Evolutionary conservation across 192 early-diverging fungal genomes (phyloP), one percentile per base, ranked within the genome.

Genomic region (Nowakowskiella sp.): DNA sequence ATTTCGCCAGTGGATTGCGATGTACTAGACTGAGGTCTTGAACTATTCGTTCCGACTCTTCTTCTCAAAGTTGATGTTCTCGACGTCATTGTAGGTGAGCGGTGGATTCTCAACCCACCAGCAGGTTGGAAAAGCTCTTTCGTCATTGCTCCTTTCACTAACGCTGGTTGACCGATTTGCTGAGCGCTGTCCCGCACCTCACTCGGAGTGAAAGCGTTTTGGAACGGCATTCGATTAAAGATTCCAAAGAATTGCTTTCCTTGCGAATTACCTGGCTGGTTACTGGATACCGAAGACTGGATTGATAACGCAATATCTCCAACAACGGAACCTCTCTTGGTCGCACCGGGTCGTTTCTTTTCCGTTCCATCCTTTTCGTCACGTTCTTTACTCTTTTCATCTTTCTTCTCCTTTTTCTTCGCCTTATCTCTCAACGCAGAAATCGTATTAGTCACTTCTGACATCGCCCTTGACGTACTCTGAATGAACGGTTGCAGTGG

Each of bases 21-120:
- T 51, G 67, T 64, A 2, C 59, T 55, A 46, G 26, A n/a, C n/a
- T n/a, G 24, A 27, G 66, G 57, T 26, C 47, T 44, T 28, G 53
- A 57, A n/a, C 62, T 60, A 22, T 55, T 47, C 10, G 31, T 54
- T 3, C 62, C 57, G 4, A 74, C 69, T 16, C 67, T 61, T 34
- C 71, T 32, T 28, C 71, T 42, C 30, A 75, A 28, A 10, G 68
- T 72, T 4, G 56, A 64, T 8, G 55, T 43, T 10, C 66, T 47
- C 24, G 71, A 74, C 8, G 13, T 36, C 27, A 52, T 44, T 3
- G 72, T 74, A 1, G 22, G 43, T 3, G 44, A 48, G 8, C 71
- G 64, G 34, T 68, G 52, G 32, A 71, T 52, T 1, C 23, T 3
- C 23, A 49, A 31, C 19, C 42, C 48, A 49, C 24, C 42, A 21